A percentile compares a stretch with the other conserved stretches of the same genome.
Evolutionary conservation across 176 grass and related monocot genomes (phyloP).

Genomic region (Alloteropsis semialata): DNA sequence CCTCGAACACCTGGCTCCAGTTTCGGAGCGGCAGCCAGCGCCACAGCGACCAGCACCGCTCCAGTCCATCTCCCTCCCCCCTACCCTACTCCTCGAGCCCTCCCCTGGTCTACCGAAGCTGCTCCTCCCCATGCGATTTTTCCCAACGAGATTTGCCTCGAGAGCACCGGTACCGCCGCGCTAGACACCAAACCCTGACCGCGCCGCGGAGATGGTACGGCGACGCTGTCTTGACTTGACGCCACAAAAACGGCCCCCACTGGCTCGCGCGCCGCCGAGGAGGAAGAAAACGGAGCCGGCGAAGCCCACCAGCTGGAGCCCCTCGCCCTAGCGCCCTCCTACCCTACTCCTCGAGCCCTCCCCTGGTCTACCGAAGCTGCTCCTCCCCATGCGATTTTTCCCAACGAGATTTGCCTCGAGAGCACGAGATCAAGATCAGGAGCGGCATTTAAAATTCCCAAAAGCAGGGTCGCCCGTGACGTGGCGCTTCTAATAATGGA

Average conservation of each 20-base stretch:
- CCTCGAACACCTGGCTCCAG: constrained; percentile 15
- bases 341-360: not conserved
- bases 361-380: not conserved
- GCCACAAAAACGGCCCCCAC: not conserved
- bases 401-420: constrained; percentile 8
- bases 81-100: not conserved
- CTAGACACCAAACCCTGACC: constrained; percentile 28
- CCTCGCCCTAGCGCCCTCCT: no score
- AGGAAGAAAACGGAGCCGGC: not conserved
- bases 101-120: not conserved
- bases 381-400: not conserved
- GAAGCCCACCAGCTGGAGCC: not conserved
- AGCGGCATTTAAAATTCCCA: not conserved
- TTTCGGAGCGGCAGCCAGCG: constrained; percentile 3
- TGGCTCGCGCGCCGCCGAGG: not conserved
- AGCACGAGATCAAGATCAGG: not conserved
- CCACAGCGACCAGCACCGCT: constrained; percentile 1
- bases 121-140: not conserved
- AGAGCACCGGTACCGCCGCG: not conserved
- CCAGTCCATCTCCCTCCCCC: constrained; percentile 11
- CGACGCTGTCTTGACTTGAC: constrained; percentile 3
- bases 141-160: constrained; percentile 12
- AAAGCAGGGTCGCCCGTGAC: not conserved
- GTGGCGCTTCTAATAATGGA: constrained; percentile 41
- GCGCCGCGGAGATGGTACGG: not conserved